Conservation (phyloP, 1,284 basidiomycete genomes). For the Trichosporon faecale region DNA sequence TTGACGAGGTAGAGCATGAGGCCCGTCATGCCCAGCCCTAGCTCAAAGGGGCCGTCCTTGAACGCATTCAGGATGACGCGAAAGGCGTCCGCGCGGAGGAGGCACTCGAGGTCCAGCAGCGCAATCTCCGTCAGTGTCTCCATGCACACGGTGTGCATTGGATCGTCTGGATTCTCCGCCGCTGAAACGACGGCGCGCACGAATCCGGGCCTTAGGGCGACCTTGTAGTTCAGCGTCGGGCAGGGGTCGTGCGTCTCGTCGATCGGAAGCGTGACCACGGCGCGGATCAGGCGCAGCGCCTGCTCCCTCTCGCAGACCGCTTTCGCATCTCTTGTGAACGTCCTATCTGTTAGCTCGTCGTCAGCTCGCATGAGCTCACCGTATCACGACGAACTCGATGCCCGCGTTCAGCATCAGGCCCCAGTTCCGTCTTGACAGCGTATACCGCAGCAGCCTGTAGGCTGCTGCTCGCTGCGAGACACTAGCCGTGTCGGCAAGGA, state of each 20-base stretch:
- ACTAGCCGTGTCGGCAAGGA: constrained; percentile 70
- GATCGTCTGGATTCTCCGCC: constrained; percentile 88
- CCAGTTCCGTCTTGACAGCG: constrained; percentile 61
- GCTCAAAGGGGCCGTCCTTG: constrained; percentile 80
- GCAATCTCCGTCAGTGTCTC: constrained; percentile 88
- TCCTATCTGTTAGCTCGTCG: constrained; percentile 54
- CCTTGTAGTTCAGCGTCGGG: constrained; percentile 20
- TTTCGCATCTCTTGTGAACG: constrained; percentile 79
- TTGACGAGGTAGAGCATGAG: constrained; percentile 83
- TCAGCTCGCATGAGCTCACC: constrained; percentile 57
- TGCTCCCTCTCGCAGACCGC: constrained; percentile 82
- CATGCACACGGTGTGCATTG: constrained; percentile 76
- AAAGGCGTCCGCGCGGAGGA: constrained; percentile 77
- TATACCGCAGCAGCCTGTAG: constrained; percentile 81
- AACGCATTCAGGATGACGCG: constrained; percentile 81
- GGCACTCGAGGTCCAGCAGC: constrained; percentile 78
- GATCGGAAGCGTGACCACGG: constrained; percentile 59
- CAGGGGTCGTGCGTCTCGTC: constrained; percentile 15
- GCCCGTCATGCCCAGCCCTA: constrained; percentile 77
- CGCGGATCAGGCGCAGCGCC: constrained; percentile 86
- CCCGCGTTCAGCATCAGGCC: constrained; percentile 49
- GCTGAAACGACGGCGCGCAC: constrained; percentile 87
- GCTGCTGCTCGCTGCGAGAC: constrained; percentile 75
- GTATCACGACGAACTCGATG: constrained; percentile 84
- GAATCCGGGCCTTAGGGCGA: constrained; percentile 60